These are phyloP conservation scores for Staphylotrichum longicolle DNA, from an alignment of 495 filamentous ascomycete genomes.

Conservation along the genomic window DNA sequence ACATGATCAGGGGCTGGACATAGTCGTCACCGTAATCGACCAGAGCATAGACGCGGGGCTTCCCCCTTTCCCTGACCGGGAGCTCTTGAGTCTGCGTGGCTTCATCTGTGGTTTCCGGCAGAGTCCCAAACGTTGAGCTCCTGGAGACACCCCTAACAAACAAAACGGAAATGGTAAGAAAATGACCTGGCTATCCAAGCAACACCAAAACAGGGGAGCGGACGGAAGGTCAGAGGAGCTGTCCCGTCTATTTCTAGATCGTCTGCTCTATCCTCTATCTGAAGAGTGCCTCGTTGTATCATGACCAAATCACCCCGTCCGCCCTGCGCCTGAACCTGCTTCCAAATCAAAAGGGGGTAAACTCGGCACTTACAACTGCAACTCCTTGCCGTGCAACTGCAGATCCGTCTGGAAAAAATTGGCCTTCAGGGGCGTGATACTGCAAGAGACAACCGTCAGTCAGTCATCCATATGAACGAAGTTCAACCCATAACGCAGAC, in stretches of 20 bases:
- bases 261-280: conserved; percentile 33
- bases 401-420: conserved; percentile 83
- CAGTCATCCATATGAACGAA: conserved; percentile 1
- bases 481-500: conserved; percentile 22
- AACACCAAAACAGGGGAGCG: conserved; percentile 6
- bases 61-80: conserved; percentile 3
- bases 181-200: background rate
- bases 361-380: conserved; percentile 77
- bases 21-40: conserved; percentile 84
- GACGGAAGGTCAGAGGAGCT: conserved; percentile 17
- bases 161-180: conserved; percentile 18
- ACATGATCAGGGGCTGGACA: conserved; percentile 75
- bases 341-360: conserved; percentile 13
- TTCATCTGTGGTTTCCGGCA: background rate
- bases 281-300: conserved; percentile 1
- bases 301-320: conserved; percentile 17
- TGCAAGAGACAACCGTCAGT: conserved; percentile 35
- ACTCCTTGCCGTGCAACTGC: conserved; percentile 61
- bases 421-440: conserved; percentile 85
- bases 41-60: conserved; percentile 59
- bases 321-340: conserved; percentile 12
- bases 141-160: background rate
- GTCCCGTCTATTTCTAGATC: conserved; percentile 31
- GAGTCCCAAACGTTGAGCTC: conserved; percentile 15
- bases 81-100: background rate